Conservation (phyloP, 768 basidiomycete species). For the Suillus plorans region DNA sequence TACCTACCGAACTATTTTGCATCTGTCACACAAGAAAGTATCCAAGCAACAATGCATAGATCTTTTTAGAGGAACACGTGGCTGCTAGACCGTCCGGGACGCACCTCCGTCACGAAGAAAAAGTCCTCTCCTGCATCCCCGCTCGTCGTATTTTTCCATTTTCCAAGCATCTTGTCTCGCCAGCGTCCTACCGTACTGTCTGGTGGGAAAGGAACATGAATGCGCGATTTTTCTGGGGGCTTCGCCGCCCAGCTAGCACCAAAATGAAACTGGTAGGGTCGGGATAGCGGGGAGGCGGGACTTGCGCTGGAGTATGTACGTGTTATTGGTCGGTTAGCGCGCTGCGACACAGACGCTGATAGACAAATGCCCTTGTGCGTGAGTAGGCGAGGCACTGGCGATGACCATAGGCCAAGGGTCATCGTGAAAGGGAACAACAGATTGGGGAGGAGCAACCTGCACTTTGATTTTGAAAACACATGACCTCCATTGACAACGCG, state of each 20-base stretch:
- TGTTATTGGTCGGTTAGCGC: neutral
- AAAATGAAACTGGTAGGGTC: constrained; percentile 71
- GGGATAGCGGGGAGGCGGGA: constrained; percentile 28
- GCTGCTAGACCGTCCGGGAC: constrained; percentile 21
- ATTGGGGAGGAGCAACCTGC: neutral
- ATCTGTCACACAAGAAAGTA: constrained; percentile 46
- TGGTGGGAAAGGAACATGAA: constrained; percentile 51
- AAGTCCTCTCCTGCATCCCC: constrained; percentile 57
- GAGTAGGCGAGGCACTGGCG: constrained; percentile 17
- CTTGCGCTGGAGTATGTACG: constrained; percentile 11
- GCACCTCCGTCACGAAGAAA: constrained; percentile 68
- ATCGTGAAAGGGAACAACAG: neutral
- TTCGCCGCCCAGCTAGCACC: constrained; percentile 81
- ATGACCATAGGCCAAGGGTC: neutral
- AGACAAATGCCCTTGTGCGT: constrained; percentile 3
- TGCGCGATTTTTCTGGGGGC: constrained; percentile 41
- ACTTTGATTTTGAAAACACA: constrained; percentile 16
- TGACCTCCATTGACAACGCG: constrained; percentile 12
- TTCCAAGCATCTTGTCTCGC: constrained; percentile 62
- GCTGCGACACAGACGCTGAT: constrained; percentile 2
- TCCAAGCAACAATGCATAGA: constrained; percentile 1
- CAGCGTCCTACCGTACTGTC: constrained; percentile 63
- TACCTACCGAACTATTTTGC: constrained; percentile 74
- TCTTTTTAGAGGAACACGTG: neutral
- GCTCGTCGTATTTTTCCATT: constrained; percentile 40